A percentile compares a stretch with the other conserved stretches of the same genome.
These are phyloP conservation scores for Spathaspora gorwiae DNA, from an alignment of 805 yeast genomes.

Conservation along the genomic window DNA sequence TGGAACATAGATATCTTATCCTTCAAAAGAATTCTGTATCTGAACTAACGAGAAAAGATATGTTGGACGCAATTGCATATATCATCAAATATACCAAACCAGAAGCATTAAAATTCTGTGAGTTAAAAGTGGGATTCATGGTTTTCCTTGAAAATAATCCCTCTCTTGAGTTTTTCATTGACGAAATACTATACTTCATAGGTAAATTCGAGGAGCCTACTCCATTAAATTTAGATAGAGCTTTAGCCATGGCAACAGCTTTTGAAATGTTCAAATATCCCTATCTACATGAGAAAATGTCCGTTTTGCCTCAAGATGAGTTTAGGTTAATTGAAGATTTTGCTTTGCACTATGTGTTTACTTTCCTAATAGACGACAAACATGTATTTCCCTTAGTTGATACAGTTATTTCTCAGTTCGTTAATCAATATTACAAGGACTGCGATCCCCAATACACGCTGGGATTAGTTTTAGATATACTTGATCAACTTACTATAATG, in stretches of 20 bases:
- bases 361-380: neutral
- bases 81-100: neutral
- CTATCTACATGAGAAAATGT: neutral
- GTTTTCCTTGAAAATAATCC: neutral
- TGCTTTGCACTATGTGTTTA: neutral
- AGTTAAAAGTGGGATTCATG: neutral
- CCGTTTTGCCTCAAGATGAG: neutral
- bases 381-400: neutral
- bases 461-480: no score
- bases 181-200: neutral
- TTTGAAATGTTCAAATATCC: slow-evolving; percentile 1
- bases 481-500: no score
- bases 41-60: neutral
- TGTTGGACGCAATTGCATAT: neutral
- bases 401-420: no score
- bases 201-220: neutral
- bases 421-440: no score
- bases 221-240: neutral
- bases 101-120: neutral
- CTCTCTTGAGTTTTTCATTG: neutral
- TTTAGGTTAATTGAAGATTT: neutral
- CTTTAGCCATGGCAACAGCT: neutral
- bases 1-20: neutral
- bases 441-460: no score
- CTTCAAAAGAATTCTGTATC: neutral